Evolutionary conservation across 495 filamentous ascomycete genomes (phyloP).

Genomic region (Podospora didyma): DNA sequence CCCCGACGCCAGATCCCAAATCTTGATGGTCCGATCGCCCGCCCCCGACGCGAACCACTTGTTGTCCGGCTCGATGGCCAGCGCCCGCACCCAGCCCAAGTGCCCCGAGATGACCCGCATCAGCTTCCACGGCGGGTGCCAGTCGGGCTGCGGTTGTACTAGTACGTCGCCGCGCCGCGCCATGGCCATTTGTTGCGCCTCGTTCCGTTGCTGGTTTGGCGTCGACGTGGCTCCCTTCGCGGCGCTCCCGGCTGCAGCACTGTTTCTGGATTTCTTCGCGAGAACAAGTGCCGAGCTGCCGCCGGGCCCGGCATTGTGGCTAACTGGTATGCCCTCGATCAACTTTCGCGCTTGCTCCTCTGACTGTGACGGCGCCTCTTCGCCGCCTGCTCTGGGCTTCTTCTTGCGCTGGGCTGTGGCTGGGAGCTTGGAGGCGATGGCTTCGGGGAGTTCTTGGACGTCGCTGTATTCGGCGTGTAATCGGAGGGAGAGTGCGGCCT

Average conservation of each 20-base stretch:
- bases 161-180: constrained; percentile 63
- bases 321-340: constrained; percentile 61
- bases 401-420: constrained; percentile 49
- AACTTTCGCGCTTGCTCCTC: constrained; percentile 62
- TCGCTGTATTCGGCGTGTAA: constrained; percentile 70
- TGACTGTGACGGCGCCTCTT: constrained; percentile 37
- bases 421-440: constrained; percentile 75
- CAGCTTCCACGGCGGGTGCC: constrained; percentile 98
- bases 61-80: constrained; percentile 93
- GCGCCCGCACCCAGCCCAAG: constrained; percentile 87
- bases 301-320: constrained; percentile 33
- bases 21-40: constrained; percentile 96
- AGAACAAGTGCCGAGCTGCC: constrained; percentile 55
- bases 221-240: constrained; percentile 1
- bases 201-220: constrained; percentile 18
- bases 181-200: constrained; percentile 45
- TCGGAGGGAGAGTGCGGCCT: constrained; percentile 40
- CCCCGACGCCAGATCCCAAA: constrained; percentile 93
- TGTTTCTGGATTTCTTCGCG: constrained; percentile 28
- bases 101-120: constrained; percentile 97
- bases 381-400: constrained; percentile 29
- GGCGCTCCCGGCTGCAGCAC: not conserved
- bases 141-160: constrained; percentile 76
- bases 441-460: constrained; percentile 77
- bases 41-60: constrained; percentile 97